Evolutionary conservation across 306 rosid genomes (phyloP).

Genomic region (Senna tora): DNA sequence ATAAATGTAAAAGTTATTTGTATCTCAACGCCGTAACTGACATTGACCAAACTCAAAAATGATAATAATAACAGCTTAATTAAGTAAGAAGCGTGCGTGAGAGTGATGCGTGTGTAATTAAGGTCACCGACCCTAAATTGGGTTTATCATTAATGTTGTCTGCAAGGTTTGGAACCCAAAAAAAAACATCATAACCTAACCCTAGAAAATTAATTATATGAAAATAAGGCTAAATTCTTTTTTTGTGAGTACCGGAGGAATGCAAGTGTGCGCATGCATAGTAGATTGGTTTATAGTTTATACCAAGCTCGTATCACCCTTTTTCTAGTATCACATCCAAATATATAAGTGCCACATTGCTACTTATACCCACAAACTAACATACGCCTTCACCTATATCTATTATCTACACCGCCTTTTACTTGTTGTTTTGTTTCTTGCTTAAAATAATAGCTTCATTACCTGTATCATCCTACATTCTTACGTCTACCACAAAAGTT

Average conservation of each 20-base stretch:
- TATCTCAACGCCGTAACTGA: background rate
- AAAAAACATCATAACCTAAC: background rate
- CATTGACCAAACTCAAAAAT: no score
- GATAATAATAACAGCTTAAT: no score
- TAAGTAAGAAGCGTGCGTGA: no score
- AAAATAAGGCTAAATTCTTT: background rate
- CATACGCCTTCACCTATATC: no score
- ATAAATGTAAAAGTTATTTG: conserved; percentile 26
- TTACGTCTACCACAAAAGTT: no score
- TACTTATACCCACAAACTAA: no score
- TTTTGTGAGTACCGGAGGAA: background rate
- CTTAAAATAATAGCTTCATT: no score
- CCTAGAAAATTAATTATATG: conserved; percentile 1
- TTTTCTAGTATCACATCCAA: background rate
- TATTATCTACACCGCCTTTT: no score
- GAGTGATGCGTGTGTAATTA: background rate
- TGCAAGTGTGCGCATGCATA: background rate
- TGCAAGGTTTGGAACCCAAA: conserved; percentile 21
- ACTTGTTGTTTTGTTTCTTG: no score
- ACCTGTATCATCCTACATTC: no score
- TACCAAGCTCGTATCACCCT: background rate
- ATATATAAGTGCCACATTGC: no score
- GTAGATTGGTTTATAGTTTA: background rate
- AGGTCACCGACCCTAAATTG: conserved; percentile 30
- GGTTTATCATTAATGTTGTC: conserved; percentile 40